Evolutionary conservation across 1,284 basidiomycete species (phyloP).

Genomic region (Cutaneotrichosporon spelunceum): DNA sequence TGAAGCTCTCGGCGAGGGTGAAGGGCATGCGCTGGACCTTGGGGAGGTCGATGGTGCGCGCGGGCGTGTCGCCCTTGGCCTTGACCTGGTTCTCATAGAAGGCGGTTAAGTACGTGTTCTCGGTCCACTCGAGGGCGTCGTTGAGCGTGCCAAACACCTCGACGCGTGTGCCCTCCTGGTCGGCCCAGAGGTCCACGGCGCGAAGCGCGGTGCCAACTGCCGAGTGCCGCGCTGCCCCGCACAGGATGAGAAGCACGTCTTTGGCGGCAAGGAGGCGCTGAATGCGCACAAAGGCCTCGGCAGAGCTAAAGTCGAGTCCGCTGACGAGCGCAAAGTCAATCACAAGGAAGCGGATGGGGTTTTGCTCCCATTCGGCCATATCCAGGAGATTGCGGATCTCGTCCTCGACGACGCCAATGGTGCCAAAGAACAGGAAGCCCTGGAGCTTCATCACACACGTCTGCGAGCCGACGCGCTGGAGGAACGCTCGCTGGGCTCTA

Average conservation of each 20-base stretch:
- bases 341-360: slow-evolving; percentile 83
- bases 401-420: slow-evolving; percentile 82
- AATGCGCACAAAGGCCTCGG: slow-evolving; percentile 90
- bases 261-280: slow-evolving; percentile 76
- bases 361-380: slow-evolving; percentile 67
- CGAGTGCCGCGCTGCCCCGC: slow-evolving; percentile 68
- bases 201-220: slow-evolving; percentile 67
- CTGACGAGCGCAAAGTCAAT: slow-evolving; percentile 80
- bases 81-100: slow-evolving; percentile 47
- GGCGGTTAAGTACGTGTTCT: slow-evolving; percentile 70
- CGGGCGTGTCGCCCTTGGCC: slow-evolving; percentile 13
- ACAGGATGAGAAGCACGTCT: slow-evolving; percentile 80
- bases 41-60: slow-evolving; percentile 40
- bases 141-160: slow-evolving; percentile 81
- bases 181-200: slow-evolving; percentile 70
- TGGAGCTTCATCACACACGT: slow-evolving; percentile 86
- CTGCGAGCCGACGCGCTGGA: slow-evolving; percentile 85
- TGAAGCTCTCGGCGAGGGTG: slow-evolving; percentile 59
- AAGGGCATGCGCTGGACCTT: slow-evolving; percentile 47
- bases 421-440: slow-evolving; percentile 90
- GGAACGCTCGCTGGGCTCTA: slow-evolving; percentile 79
- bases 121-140: slow-evolving; percentile 94
- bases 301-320: slow-evolving; percentile 90
- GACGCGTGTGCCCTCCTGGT: slow-evolving; percentile 61
- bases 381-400: slow-evolving; percentile 64